These are phyloP conservation scores for Aspergillus felis DNA, from an alignment of 2,329 filamentous ascomycete species.

Conservation along the genomic window DNA sequence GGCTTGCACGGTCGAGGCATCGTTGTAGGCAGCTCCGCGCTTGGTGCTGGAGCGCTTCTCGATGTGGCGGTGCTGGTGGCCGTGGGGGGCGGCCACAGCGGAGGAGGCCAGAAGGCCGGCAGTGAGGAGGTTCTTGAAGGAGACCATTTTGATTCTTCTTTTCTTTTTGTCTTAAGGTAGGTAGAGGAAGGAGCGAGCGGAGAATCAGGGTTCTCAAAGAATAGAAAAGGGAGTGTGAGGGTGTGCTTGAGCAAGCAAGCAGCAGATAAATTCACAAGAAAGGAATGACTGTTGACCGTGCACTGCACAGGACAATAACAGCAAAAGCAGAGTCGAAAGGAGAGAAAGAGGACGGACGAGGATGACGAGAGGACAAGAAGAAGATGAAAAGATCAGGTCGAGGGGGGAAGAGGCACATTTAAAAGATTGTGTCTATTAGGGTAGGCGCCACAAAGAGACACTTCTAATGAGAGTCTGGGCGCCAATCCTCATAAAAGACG, in stretches of 20 bases:
- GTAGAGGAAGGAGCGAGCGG: constrained; percentile 10
- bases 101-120: constrained; percentile 33
- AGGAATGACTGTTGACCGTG: constrained; percentile 29
- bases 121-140: constrained; percentile 32
- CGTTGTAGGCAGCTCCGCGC: constrained; percentile 40
- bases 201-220: constrained; percentile 20
- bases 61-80: constrained; percentile 7
- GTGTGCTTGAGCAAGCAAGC: constrained; percentile 1
- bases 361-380: constrained; percentile 1
- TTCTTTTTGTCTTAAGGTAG: constrained; percentile 19
- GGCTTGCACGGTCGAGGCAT: constrained; percentile 26
- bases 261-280: constrained; percentile 4
- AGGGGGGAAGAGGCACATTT: neutral
- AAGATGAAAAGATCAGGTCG: neutral
- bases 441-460: neutral
- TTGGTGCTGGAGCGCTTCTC: constrained; percentile 22
- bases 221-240: neutral
- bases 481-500: neutral
- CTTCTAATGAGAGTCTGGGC: neutral
- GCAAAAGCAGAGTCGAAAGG: constrained; percentile 7
- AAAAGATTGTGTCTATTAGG: neutral
- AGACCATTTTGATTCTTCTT: constrained; percentile 32
- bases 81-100: constrained; percentile 29
- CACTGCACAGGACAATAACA: constrained; percentile 28
- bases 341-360: constrained; percentile 4